Base-by-base conservation (phyloP, 2,329 filamentous ascomycete species). In the Penicillium sp. region DNA sequence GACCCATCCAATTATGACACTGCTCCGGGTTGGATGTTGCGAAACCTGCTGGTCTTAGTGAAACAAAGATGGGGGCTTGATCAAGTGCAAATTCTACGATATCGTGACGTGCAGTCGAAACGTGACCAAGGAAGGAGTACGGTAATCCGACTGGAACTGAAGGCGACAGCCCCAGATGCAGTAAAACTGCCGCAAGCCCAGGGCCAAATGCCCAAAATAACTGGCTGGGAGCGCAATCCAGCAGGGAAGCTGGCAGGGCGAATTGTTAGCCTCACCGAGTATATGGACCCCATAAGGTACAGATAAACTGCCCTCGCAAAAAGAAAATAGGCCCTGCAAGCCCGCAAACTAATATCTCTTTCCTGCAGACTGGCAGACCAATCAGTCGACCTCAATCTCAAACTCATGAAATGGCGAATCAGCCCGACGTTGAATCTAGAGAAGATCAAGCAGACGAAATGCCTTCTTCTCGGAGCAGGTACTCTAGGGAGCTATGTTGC, bases 351-450 rank as follows among this genome's bases (percentile, higher is more conserved):
- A 50, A 50, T 11, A 50, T 41, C 45, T 16, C 46, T 43, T 43
- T 21, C 47, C 46, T 56, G 35, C 43, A 79, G 80, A 65, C 80
- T 98, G 19, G 95, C 95, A 22, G 93, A 98, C 70, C 92, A 96
- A 72, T 92, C 93, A 0, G 93, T 98, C 10, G 95, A 99, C 69
- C 82, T 99, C 57, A 99, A 99, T 69, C 81, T 98, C 58, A 98
- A 98, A 76, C 83, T 99, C 56, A 99, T 99, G 88, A 99, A 97
- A 77, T 99, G 95, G 95, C 88, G 95, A 39, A 91, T 99, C 67
- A 91, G 92, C 8, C 95, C 95, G 0, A 87, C 88, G 50, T 83
- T 99, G 41, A 84, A 98, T 70, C 84, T 99, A 10, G 92, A 97
- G 29, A 84, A 85, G 29, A 93, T 98, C 71, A 97, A 96, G 70